A percentile compares a stretch with the other conserved stretches of the same genome.
phyloP scores from a whole-genome alignment of 768 basidiomycete species.

The Stropharia rugosoannulata region DNA sequence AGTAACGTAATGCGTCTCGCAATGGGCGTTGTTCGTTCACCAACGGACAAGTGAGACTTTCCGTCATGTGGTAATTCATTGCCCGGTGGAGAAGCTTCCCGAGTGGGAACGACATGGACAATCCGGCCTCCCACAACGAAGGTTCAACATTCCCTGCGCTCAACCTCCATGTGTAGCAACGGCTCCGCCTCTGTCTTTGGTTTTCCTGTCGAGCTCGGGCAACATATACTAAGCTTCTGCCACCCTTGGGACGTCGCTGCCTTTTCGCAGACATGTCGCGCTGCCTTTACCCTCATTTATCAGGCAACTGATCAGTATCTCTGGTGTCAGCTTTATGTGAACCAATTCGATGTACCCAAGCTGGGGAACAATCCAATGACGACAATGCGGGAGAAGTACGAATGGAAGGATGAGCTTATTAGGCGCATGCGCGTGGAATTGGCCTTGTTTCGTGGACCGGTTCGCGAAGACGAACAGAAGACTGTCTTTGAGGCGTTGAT shows the following conservation, averaged over 20 bases:
- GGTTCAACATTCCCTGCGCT: neutral
- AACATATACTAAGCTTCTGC: conserved; percentile 56
- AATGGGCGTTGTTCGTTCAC: no score
- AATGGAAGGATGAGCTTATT: conserved; percentile 38
- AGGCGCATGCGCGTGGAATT: conserved; percentile 41
- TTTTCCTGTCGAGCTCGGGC: conserved; percentile 58
- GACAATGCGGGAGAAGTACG: conserved; percentile 10
- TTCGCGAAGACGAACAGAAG: conserved; percentile 24
- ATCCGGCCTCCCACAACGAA: neutral
- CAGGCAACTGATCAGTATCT: conserved; percentile 52
- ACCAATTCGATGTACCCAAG: conserved; percentile 66
- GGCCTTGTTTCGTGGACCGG: conserved; percentile 15
- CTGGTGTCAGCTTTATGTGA: conserved; percentile 67
- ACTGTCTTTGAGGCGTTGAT: conserved; percentile 40
- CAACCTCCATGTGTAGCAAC: conserved; percentile 6
- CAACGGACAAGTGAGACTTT: no score
- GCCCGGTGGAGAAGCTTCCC: conserved; percentile 1
- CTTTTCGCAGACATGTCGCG: conserved; percentile 55
- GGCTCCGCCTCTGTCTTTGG: conserved; percentile 23
- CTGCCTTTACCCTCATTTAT: conserved; percentile 49
- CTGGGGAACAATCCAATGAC: conserved; percentile 17
- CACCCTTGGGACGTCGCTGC: conserved; percentile 57
- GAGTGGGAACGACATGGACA: conserved; percentile 8
- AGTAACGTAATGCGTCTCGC: no score
- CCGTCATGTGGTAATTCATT: conserved; percentile 5